These are phyloP conservation scores for Suillus paluster DNA, from an alignment of 768 basidiomycete genomes.

Conservation along the genomic window DNA sequence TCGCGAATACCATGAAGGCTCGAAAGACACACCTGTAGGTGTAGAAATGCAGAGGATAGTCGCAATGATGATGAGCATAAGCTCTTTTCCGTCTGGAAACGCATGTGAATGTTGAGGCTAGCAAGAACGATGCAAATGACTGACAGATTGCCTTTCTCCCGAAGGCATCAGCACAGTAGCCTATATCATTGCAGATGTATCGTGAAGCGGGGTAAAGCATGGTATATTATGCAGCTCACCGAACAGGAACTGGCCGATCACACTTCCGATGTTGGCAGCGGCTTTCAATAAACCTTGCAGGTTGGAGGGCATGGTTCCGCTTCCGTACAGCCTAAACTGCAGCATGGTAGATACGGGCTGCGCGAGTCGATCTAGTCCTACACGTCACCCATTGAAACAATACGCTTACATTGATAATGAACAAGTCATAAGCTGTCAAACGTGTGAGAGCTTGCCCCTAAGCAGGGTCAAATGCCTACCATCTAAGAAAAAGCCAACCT, in stretches of 20 bases:
- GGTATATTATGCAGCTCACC: conserved; percentile 38
- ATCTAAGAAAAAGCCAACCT: conserved; percentile 77
- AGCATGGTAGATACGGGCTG: conserved; percentile 72
- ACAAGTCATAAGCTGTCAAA: conserved; percentile 65
- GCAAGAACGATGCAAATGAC: conserved; percentile 11
- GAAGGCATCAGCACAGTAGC: conserved; percentile 66
- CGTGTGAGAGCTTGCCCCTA: neutral
- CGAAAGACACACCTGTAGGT: conserved; percentile 52
- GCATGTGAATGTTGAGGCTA: conserved; percentile 8
- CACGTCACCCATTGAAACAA: neutral
- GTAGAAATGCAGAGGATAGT: conserved; percentile 71
- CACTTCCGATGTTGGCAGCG: conserved; percentile 71
- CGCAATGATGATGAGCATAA: conserved; percentile 80
- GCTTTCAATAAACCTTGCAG: conserved; percentile 70
- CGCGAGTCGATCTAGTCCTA: neutral
- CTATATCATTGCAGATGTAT: conserved; percentile 30
- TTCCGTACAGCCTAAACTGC: conserved; percentile 64
- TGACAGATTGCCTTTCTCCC: conserved; percentile 73
- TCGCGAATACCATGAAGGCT: neutral
- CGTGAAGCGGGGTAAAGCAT: neutral
- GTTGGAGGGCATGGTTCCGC: conserved; percentile 51
- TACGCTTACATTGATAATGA: conserved; percentile 64
- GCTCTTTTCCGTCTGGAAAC: conserved; percentile 68
- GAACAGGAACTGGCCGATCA: conserved; percentile 70
- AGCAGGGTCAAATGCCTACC: conserved; percentile 42